Evolutionary conservation across 2,329 filamentous ascomycete species (phyloP).

Genomic region (Monosporascus sp.): DNA sequence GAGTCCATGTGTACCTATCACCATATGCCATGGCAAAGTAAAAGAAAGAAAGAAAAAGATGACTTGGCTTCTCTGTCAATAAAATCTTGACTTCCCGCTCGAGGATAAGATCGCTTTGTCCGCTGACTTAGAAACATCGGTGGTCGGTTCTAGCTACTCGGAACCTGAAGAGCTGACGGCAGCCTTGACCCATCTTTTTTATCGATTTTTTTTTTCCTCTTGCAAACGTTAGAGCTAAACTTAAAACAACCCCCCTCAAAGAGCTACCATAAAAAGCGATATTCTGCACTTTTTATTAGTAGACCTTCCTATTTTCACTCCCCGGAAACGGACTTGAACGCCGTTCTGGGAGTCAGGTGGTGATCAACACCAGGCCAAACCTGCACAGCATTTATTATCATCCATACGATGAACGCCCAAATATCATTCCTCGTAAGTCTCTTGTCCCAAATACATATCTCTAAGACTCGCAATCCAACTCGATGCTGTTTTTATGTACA

Average conservation of each 20-base stretch:
- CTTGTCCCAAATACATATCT: background rate
- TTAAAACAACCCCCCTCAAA: background rate
- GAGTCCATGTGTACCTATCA: background rate
- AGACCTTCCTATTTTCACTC: background rate
- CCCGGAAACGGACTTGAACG: background rate
- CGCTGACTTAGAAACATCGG: background rate
- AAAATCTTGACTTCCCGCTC: background rate
- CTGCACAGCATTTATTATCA: background rate
- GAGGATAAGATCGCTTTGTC: background rate
- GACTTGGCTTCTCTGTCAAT: background rate
- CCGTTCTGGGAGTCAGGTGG: background rate
- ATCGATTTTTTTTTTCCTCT: background rate
- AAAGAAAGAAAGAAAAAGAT: background rate
- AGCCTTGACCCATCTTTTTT: no score
- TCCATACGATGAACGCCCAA: constrained; percentile 27
- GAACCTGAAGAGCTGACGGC: no score
- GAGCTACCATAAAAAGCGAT: no score
- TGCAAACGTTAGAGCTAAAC: background rate
- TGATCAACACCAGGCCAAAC: background rate
- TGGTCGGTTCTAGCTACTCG: no score
- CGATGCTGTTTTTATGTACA: background rate
- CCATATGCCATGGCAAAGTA: background rate
- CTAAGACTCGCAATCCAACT: background rate
- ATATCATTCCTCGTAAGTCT: constrained; percentile 30
- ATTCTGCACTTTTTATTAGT: no score